Evolutionary conservation across 139 green algal species (phyloP).

Genomic region (Desmodesmus armatus): DNA sequence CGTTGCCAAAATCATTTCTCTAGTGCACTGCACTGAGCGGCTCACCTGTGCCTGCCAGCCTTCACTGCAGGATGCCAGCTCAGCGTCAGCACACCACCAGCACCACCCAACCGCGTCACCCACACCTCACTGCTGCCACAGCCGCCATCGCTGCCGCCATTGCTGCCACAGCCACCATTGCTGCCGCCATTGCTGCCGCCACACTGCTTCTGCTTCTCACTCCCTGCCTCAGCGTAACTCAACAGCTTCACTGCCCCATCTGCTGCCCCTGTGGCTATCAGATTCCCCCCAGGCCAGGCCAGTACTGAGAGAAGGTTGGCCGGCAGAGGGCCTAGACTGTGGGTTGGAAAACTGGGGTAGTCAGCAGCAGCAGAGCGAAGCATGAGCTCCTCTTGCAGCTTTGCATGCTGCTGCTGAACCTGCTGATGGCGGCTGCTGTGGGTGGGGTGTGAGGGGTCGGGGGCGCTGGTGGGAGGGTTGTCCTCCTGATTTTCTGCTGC

Average conservation of each 20-base stretch:
- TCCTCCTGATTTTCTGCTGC: background rate
- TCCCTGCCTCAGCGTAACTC: background rate
- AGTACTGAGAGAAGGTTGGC: background rate
- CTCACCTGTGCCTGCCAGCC: background rate
- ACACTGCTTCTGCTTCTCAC: too few species aligned
- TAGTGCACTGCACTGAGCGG: too few species aligned
- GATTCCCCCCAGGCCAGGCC: background rate
- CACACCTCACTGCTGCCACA: too few species aligned
- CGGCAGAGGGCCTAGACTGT: background rate
- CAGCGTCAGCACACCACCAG: slow-evolving; percentile 61
- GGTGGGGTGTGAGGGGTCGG: too few species aligned
- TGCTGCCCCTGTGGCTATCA: background rate
- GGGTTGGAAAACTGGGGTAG: background rate
- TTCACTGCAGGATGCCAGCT: slow-evolving; percentile 11
- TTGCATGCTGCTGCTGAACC: background rate
- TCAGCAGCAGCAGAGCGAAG: background rate
- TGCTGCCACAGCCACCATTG: too few species aligned
- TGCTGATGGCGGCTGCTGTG: too few species aligned
- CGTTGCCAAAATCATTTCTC: too few species aligned
- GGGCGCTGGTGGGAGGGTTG: background rate
- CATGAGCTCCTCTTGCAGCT: background rate
- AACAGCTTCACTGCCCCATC: background rate
- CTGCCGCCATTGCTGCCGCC: background rate
- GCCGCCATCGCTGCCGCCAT: too few species aligned
- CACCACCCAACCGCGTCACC: background rate